phyloP scores from a whole-genome alignment of 805 yeast species.

The Wickerhamomyces ciferrii region DNA sequence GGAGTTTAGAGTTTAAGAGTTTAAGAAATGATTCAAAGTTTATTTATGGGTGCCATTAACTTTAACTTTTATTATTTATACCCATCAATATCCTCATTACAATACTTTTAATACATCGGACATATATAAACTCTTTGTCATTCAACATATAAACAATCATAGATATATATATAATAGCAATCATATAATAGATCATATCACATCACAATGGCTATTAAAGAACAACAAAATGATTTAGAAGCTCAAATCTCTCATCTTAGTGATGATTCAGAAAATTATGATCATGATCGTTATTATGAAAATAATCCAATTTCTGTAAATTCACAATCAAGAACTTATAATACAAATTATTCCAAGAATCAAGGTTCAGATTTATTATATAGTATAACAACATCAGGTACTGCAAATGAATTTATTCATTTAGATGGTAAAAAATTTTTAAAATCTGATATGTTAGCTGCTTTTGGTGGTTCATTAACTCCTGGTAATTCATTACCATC shows the following conservation, averaged over 20 bases:
- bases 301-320: conserved; percentile 1
- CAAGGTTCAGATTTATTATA: conserved; percentile 1
- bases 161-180: too few relatives aligned
- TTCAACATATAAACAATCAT: too few relatives aligned
- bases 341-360: background rate
- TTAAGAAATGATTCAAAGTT: background rate
- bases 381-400: conserved; percentile 21
- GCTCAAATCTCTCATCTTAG: conserved; percentile 11
- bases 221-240: conserved; percentile 5
- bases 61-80: background rate
- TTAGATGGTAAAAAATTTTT: conserved; percentile 20
- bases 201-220: background rate
- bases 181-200: too few relatives aligned
- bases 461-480: conserved; percentile 71
- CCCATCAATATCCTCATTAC: background rate
- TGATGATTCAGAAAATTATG: conserved; percentile 7
- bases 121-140: background rate
- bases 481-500: conserved; percentile 50
- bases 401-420: conserved; percentile 18
- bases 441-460: conserved; percentile 45
- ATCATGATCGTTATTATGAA: conserved; percentile 2
- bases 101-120: background rate
- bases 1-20: background rate
- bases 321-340: background rate
- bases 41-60: background rate